Conservation (phyloP, 345 rosid genomes). For the Euphorbia peplus region DNA sequence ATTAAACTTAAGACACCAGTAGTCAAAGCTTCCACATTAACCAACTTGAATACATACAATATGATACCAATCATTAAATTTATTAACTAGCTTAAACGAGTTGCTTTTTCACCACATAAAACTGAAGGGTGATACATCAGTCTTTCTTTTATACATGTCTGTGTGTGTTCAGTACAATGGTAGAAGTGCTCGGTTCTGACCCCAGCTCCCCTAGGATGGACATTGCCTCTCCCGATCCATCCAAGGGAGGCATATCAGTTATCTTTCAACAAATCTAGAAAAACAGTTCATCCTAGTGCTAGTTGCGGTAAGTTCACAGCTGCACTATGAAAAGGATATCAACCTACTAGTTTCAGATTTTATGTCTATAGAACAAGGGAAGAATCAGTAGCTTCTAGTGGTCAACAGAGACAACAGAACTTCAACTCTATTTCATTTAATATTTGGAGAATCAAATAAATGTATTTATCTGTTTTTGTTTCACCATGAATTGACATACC, state of each 20-base stretch:
- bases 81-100: background rate
- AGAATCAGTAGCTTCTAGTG: background rate
- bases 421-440: background rate
- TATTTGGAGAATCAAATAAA: background rate
- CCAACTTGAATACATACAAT: background rate
- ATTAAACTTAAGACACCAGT: background rate
- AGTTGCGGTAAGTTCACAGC: background rate
- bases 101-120: background rate
- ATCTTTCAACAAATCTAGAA: background rate
- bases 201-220: background rate
- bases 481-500: constrained; percentile 29
- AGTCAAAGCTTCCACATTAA: background rate
- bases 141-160: background rate
- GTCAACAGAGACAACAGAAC: background rate
- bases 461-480: background rate
- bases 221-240: too few species aligned
- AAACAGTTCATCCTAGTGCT: background rate
- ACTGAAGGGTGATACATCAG: background rate
- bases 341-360: background rate
- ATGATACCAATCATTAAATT: background rate
- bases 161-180: background rate
- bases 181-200: background rate
- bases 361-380: background rate
- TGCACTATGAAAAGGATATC: background rate
- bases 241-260: background rate